phyloP scores from a whole-genome alignment of 805 yeast species.

The Ogataea paraovalis region DNA sequence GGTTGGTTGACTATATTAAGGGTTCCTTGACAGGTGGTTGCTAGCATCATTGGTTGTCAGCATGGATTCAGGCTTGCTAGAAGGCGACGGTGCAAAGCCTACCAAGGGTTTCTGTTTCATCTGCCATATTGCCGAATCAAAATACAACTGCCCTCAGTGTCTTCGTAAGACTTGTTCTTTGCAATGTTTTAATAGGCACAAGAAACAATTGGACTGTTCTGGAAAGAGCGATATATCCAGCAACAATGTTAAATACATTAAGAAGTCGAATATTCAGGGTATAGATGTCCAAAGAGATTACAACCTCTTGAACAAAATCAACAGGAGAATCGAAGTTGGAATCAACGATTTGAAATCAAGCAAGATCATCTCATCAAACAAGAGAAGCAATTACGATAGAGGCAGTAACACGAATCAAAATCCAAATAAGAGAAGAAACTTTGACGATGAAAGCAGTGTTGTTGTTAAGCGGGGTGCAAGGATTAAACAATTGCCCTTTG shows the following conservation, averaged over 20 bases:
- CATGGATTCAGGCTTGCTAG: too few species aligned
- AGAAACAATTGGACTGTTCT: conserved; percentile 54
- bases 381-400: conserved; percentile 11
- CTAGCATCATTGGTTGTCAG: too few species aligned
- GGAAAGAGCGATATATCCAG: conserved; percentile 51
- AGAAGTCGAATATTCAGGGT: conserved; percentile 42
- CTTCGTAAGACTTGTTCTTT: conserved; percentile 61
- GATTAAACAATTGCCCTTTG: conserved; percentile 59
- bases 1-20: too few species aligned
- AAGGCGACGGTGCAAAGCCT: not conserved
- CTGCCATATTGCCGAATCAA: conserved; percentile 41
- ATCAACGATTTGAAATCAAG: conserved; percentile 50
- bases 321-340: conserved; percentile 56
- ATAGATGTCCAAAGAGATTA: conserved; percentile 75
- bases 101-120: conserved; percentile 36
- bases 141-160: conserved; percentile 84
- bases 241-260: conserved; percentile 48
- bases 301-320: conserved; percentile 60
- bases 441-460: conserved; percentile 16
- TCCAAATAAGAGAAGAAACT: conserved; percentile 29
- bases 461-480: conserved; percentile 61
- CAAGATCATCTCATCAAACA: conserved; percentile 32
- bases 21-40: too few species aligned
- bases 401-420: conserved; percentile 18
- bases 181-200: conserved; percentile 69